Percentiles rank a stretch among this genome's conserved stretches.
Evolutionary conservation across 2,329 filamentous ascomycete genomes (phyloP).

Genomic region (Tolypocladium guangdongense): DNA sequence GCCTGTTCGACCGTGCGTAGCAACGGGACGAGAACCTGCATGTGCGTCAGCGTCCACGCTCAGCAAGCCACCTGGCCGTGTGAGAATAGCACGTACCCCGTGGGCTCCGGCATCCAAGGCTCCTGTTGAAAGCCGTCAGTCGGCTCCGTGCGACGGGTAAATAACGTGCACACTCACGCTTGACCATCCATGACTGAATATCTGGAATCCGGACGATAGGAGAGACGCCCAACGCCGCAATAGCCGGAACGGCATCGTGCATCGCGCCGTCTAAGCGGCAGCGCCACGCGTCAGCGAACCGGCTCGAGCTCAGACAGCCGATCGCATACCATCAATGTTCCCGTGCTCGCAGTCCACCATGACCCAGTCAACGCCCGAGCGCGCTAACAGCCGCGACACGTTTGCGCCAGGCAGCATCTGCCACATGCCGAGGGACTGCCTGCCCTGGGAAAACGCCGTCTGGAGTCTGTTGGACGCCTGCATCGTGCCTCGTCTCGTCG

Average conservation of each 20-base stretch:
- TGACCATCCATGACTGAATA: slow-evolving; percentile 33
- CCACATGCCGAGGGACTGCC: slow-evolving; percentile 46
- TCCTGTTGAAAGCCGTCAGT: slow-evolving; percentile 13
- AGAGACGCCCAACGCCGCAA: slow-evolving; percentile 33
- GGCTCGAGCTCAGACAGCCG: not conserved
- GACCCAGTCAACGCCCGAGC: slow-evolving; percentile 55
- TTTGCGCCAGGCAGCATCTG: slow-evolving; percentile 53
- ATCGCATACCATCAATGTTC: slow-evolving; percentile 31
- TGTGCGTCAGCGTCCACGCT: slow-evolving; percentile 5
- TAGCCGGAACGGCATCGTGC: slow-evolving; percentile 43
- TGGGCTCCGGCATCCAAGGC: slow-evolving; percentile 41
- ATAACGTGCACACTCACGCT: slow-evolving; percentile 18
- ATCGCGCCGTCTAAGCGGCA: slow-evolving; percentile 30
- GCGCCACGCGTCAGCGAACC: not conserved
- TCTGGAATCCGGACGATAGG: slow-evolving; percentile 43
- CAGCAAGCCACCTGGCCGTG: not conserved
- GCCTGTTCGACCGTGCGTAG: slow-evolving; percentile 33
- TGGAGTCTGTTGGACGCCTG: slow-evolving; percentile 36
- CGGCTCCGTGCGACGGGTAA: not conserved
- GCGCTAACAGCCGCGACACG: slow-evolving; percentile 47
- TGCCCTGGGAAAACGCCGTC: slow-evolving; percentile 35
- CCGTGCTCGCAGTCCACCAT: slow-evolving; percentile 47
- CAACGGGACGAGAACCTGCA: slow-evolving; percentile 34
- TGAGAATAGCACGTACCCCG: slow-evolving; percentile 24
- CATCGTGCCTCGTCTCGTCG: slow-evolving; percentile 19